Evolutionary conservation across 2,329 filamentous ascomycete species (phyloP).

Genomic region (Ophiostoma triangulosporum): DNA sequence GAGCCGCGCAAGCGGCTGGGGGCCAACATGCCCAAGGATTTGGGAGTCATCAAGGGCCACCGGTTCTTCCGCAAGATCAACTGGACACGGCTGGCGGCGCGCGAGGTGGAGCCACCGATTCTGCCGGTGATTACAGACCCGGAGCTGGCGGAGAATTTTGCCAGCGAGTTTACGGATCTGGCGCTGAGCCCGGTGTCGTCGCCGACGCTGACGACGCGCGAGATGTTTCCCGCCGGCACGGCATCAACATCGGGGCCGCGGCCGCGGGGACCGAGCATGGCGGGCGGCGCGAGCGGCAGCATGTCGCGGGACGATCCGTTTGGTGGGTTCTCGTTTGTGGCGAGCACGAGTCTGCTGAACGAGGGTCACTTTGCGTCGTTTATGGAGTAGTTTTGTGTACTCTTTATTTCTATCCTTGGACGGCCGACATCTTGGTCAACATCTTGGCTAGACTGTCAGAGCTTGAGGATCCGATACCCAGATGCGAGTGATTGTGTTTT

Average conservation of each 20-base stretch:
- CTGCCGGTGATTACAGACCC: slow-evolving; percentile 90
- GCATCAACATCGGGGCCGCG: background rate
- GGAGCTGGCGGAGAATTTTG: slow-evolving; percentile 92
- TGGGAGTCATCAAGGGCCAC: slow-evolving; percentile 76
- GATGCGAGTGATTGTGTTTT: background rate
- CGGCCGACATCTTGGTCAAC: too few species aligned
- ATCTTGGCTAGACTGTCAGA: too few species aligned
- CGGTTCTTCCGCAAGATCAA: slow-evolving; percentile 96
- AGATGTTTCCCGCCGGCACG: background rate
- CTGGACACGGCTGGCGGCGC: slow-evolving; percentile 73
- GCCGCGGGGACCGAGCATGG: slow-evolving; percentile 2
- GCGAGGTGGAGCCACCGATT: slow-evolving; percentile 80
- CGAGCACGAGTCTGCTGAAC: slow-evolving; percentile 39
- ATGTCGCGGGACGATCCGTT: slow-evolving; percentile 42
- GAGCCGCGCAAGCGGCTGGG: slow-evolving; percentile 85
- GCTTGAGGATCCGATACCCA: background rate
- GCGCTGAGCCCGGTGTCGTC: slow-evolving; percentile 60
- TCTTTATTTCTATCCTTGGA: background rate
- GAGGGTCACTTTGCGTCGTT: slow-evolving; percentile 29
- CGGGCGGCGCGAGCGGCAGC: background rate
- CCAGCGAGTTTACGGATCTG: slow-evolving; percentile 77
- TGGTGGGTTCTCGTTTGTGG: slow-evolving; percentile 51
- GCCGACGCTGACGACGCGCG: slow-evolving; percentile 11
- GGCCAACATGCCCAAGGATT: slow-evolving; percentile 75
- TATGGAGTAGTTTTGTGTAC: background rate